These are phyloP conservation scores for Rhizopus microsporus DNA, from an alignment of 371 early-diverging fungal genomes.

Conservation along the genomic window DNA sequence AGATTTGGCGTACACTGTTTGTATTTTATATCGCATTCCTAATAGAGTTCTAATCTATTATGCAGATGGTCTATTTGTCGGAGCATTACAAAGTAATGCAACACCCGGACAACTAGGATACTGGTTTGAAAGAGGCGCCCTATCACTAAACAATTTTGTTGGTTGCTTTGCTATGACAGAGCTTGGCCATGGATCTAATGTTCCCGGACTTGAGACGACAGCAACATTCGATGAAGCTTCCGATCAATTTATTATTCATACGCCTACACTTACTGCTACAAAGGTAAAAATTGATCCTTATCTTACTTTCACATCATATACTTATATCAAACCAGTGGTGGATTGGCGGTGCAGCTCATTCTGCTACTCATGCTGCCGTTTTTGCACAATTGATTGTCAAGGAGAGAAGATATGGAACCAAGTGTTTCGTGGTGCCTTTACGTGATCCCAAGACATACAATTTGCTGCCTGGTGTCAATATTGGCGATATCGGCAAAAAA, in stretches of 20 bases:
- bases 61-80: conserved; percentile 81
- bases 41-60: not conserved
- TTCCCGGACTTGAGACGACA: conserved; percentile 90
- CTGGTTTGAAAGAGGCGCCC: conserved; percentile 89
- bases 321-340: conserved; percentile 75
- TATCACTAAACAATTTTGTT: conserved; percentile 77
- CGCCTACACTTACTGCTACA: conserved; percentile 88
- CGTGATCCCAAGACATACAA: conserved; percentile 60
- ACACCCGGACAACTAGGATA: conserved; percentile 83
- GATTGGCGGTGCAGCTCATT: conserved; percentile 92
- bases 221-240: conserved; percentile 86
- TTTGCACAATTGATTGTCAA: conserved; percentile 81
- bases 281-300: conserved; percentile 40
- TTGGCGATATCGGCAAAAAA: conserved; percentile 74
- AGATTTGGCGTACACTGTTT: conserved; percentile 87
- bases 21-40: conserved; percentile 1
- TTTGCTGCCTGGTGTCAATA: conserved; percentile 63
- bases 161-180: conserved; percentile 96
- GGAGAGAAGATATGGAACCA: conserved; percentile 77
- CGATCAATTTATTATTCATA: conserved; percentile 89
- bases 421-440: conserved; percentile 76
- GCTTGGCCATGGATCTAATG: conserved; percentile 88
- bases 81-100: conserved; percentile 86
- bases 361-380: conserved; percentile 81
- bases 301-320: not conserved